Evolutionary conservation across 2,329 filamentous ascomycete species (phyloP).

Genomic region (Fusarium brevicatenulatum): DNA sequence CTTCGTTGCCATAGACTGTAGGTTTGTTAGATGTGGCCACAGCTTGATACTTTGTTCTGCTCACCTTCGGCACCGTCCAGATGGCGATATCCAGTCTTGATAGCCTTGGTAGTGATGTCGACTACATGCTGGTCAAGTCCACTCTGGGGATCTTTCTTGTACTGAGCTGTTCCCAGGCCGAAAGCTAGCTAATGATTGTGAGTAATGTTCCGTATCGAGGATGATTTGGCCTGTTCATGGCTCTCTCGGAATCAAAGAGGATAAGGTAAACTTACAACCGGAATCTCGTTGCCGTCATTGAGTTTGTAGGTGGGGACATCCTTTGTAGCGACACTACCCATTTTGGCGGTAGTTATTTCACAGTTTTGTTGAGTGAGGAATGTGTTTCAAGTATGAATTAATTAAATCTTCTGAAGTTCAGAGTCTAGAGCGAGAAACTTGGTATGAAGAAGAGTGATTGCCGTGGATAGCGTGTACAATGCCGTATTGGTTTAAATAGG

Average conservation of each 20-base stretch:
- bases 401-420: background rate
- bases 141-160: slow-evolving; percentile 61
- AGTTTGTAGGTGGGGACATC: slow-evolving; percentile 71
- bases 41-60: slow-evolving; percentile 1
- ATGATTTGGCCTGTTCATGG: background rate
- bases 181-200: slow-evolving; percentile 68
- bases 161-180: slow-evolving; percentile 75
- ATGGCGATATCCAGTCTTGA: slow-evolving; percentile 76
- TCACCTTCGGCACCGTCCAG: slow-evolving; percentile 78
- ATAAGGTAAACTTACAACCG: slow-evolving; percentile 62
- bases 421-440: background rate
- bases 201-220: background rate
- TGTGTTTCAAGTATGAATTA: background rate
- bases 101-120: slow-evolving; percentile 66
- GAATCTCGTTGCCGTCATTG: slow-evolving; percentile 78
- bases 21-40: background rate
- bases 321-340: slow-evolving; percentile 26
- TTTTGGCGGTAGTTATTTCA: slow-evolving; percentile 1
- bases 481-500: slow-evolving; percentile 9
- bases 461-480: background rate
- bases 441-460: slow-evolving; percentile 1
- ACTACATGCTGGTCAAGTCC: slow-evolving; percentile 65
- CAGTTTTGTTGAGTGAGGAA: background rate
- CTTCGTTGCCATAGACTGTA: slow-evolving; percentile 71
- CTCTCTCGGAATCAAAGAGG: background rate